Percentiles rank a stretch among this genome's conserved stretches.
phyloP scores from a whole-genome alignment of 1,139 yeast species.

The Trichomonascaceae sp. region DNA sequence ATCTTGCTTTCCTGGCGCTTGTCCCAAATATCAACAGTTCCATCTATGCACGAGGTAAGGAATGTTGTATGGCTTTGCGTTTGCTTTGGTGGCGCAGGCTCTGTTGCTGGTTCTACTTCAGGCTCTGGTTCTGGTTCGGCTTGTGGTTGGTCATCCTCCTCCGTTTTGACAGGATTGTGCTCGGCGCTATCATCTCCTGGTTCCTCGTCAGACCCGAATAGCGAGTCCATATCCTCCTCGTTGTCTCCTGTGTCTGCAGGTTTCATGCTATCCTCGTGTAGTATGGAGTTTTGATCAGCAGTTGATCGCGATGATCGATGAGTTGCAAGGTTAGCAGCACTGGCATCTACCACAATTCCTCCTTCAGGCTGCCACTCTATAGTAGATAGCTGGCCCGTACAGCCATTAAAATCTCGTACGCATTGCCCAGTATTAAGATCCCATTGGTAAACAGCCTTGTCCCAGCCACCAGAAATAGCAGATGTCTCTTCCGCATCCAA shows the following conservation, averaged over 20 bases:
- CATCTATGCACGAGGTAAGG: conserved; percentile 74
- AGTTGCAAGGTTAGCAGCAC: neutral
- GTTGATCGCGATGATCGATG: conserved; percentile 13
- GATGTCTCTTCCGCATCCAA: conserved; percentile 48
- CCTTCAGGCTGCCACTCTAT: conserved; percentile 70
- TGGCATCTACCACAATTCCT: conserved; percentile 19
- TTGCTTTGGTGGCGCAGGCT: conserved; percentile 3
- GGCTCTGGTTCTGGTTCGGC: conserved; percentile 3
- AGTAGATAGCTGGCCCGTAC: conserved; percentile 69
- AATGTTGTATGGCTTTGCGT: conserved; percentile 45
- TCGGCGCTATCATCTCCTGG: conserved; percentile 21
- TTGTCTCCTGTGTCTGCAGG: neutral
- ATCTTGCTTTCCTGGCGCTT: conserved; percentile 39
- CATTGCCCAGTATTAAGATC: conserved; percentile 66
- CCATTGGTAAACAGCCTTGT: conserved; percentile 58
- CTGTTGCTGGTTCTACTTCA: conserved; percentile 2
- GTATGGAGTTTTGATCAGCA: conserved; percentile 43
- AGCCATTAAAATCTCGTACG: conserved; percentile 30
- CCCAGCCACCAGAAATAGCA: conserved; percentile 86
- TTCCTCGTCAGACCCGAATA: conserved; percentile 72
- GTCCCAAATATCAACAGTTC: conserved; percentile 78
- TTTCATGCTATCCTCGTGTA: neutral
- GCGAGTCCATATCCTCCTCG: conserved; percentile 34
- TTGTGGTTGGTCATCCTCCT: conserved; percentile 2
- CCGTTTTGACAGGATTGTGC: conserved; percentile 2